Evolutionary conservation across 306 rosid species (phyloP).

Genomic region (Trifolium fragiferum): DNA sequence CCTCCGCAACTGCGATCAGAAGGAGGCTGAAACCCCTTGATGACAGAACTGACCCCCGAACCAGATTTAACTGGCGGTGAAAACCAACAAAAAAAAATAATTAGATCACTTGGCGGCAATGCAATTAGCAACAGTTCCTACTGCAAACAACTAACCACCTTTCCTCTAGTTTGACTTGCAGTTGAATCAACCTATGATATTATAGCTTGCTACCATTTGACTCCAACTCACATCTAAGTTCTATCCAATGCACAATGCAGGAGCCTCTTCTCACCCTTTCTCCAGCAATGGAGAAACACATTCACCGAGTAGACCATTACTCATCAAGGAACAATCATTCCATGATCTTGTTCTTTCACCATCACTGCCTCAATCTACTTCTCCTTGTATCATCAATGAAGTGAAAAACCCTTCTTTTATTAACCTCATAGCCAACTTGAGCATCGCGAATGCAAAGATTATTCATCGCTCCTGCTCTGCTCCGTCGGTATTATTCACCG

Average conservation of each 20-base stretch:
- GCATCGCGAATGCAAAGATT: slow-evolving; percentile 47
- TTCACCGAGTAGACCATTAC: slow-evolving; percentile 42
- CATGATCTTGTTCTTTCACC: slow-evolving; percentile 45
- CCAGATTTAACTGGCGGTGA: too few species aligned
- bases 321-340: slow-evolving; percentile 36
- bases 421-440: slow-evolving; percentile 57
- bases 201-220: not conserved
- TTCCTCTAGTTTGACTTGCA: slow-evolving; percentile 48
- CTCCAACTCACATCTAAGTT: slow-evolving; percentile 11
- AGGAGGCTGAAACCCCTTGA: too few species aligned
- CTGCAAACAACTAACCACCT: slow-evolving; percentile 1
- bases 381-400: slow-evolving; percentile 49
- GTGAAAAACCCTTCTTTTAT: slow-evolving; percentile 44
- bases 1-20: too few species aligned
- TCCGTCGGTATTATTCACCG: slow-evolving; percentile 58
- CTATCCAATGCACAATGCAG: slow-evolving; percentile 29
- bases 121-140: not conserved
- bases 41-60: too few species aligned
- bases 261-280: slow-evolving; percentile 49
- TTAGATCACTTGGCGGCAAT: not conserved
- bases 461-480: slow-evolving; percentile 61
- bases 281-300: slow-evolving; percentile 34
- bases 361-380: slow-evolving; percentile 34
- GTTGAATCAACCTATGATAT: slow-evolving; percentile 16
- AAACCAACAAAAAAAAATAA: not conserved